Base-by-base conservation (phyloP, 1,139 yeast genomes). In the Kluyveromyces sp. region DNA sequence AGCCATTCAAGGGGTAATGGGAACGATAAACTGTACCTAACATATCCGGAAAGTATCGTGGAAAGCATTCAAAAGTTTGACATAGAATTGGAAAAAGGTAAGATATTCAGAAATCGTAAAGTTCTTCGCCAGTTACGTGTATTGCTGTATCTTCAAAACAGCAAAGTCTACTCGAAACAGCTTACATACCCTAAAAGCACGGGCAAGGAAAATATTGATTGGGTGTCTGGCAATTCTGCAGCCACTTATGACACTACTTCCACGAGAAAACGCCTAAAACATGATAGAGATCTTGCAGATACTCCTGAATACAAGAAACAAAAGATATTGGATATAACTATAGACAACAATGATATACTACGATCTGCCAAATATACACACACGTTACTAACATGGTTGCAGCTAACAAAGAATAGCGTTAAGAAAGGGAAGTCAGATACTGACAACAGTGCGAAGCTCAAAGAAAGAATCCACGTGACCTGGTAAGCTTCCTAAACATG, bases 51-150 rank as follows among this genome's bases (percentile, higher is more conserved):
- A 33, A 49, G 50, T 10, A 52, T 61, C 8, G 47, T 56, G 4
- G 48, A 48, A 21, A 55, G 61, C 7, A 28, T 60, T 26, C 41
- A 49, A 25, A 63, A 63, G 47, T 62, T 54, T 42, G 49, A 56
- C 15, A 39, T 62, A 3, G 39, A 50, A 27, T 49, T 47, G 34
- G 46, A 51, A 34, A 41, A 50, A 25, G 62, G 63, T 10, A 56
- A 54, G 39, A 41, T 61, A 25, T 61, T 60, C 52, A 55, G 51
- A 43, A 54, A 43, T 39, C 51, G 49, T 29, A 49, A 53, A 5
- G 48, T 57, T 25, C 53, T 58, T 2, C 45, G 47, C 27, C 49
- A 57, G 3, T 45, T 60, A 6, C 33, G 29, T 25, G 45, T 57
- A 1, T 58, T 61, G 1, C 43, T 54, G 8, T 40, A 58, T 7